Evolutionary conservation across 331 rosid genomes (phyloP), one percentile per base, ranked within the genome.

Genomic region (Acacia concinna): DNA sequence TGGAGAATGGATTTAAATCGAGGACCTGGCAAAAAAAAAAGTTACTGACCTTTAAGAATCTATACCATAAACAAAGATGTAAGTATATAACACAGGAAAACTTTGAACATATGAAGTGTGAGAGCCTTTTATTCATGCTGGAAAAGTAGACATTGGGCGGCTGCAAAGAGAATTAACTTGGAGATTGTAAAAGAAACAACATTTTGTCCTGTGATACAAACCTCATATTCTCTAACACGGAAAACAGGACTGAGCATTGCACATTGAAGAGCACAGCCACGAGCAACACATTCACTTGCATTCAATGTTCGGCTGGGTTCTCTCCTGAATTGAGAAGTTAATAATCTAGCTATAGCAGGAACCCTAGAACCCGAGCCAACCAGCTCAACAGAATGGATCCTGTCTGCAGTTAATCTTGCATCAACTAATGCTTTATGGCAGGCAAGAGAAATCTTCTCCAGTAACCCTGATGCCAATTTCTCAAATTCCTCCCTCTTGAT

Each of bases 231-330:
- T 88, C 89, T 85, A 82, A 91, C 99, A 18, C 90, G 91, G 44
- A 88, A 96, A 80, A 82, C 56, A 9, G 97, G 98, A 84, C 97
- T 90, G 17, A 96, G 98, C 99, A 96, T 96, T 54, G 99, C 99
- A 81, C 99, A 93, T 80, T 90, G 97, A 73, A 96, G 91, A 84
- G 98, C 97, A 77, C 97, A 96, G 78, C 98, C 99, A 71, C 98
- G 97, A 75, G 98, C 98, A 59, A 93, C 99, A 82, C 99, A 96
- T 78, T 96, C 98, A 85, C 99, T 96, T 41, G 96, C 98, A 89
- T 96, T 96, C 82, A 96, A 83, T 78, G 83, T 84, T 66, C 99
- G 89, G 73, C 94, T 89, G n/a, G 98, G 98, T 82, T 93, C 99
- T 83, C 75, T 88, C 71, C 79, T 82, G 87, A 93, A 95, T 27